Conservation (phyloP, 2,329 filamentous ascomycete species). For the Chalaropsis thielavioides region DNA sequence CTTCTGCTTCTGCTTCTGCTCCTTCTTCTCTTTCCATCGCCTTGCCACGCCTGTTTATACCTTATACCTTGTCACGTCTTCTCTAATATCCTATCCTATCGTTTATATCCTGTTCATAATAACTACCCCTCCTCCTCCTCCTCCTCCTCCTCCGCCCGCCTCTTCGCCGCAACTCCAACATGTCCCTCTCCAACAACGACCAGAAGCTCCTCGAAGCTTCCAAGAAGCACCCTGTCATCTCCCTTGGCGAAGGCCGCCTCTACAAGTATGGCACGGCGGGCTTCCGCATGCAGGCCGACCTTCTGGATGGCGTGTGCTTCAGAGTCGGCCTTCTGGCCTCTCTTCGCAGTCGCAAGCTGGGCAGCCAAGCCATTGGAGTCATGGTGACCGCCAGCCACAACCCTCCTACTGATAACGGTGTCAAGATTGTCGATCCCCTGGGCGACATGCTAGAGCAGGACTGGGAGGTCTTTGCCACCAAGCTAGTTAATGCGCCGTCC, state of each 20-base stretch:
- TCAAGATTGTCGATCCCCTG: conserved; percentile 94
- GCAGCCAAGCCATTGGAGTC: conserved; percentile 82
- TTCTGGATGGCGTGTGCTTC: conserved; percentile 85
- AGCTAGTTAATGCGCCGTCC: conserved; percentile 68
- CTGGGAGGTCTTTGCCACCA: conserved; percentile 82
- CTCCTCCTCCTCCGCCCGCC: conserved; percentile 14
- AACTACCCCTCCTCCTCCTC: neutral
- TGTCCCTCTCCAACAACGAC: conserved; percentile 21
- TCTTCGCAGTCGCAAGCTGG: conserved; percentile 77
- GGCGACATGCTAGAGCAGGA: conserved; percentile 95
- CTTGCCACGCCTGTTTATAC: neutral
- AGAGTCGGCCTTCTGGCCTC: conserved; percentile 80
- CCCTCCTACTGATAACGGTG: conserved; percentile 74
- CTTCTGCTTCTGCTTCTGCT: neutral
- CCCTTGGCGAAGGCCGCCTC: conserved; percentile 28
- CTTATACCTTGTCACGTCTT: neutral
- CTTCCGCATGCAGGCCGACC: conserved; percentile 56
- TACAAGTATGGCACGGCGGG: conserved; percentile 55
- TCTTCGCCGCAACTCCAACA: conserved; percentile 12
- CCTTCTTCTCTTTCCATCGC: neutral
- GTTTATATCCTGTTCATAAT: conserved; percentile 1
- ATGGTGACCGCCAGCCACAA: conserved; percentile 96
- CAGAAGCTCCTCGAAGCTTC: conserved; percentile 44
- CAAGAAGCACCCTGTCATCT: conserved; percentile 45
- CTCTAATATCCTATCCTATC: neutral